Base-by-base conservation (phyloP, 352 stramenopile genomes). In the Phytophthora megakarya region DNA sequence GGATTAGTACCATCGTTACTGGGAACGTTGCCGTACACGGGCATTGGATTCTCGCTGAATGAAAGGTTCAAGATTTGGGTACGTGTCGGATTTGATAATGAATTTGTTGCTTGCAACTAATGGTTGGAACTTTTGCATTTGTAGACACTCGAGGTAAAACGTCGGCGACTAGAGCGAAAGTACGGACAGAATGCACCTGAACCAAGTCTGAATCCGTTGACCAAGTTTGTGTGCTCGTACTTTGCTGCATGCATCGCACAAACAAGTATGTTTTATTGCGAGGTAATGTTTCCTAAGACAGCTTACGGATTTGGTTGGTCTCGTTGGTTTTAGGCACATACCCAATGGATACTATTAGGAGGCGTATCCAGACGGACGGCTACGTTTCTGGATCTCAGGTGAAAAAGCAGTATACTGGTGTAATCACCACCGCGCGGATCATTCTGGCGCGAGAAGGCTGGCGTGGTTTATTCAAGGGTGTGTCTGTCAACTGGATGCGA, bases 401-500 rank as follows among this genome's bases (percentile, higher is more conserved):
- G 3, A 66, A 76, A 70, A 65, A 80, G 18, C 76, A 78, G 52
- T 95, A 95, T 68, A 90, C 80, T 7, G 78, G 83, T 53, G 73
- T 95, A 18, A 40, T 78, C 37, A 79, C 78, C 18, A 93, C 85
- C 15, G 81, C 79, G 4, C 80, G 73, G 10, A 78, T 93, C 46
- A 93, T 95, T 59, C 45, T 93, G 46, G 51, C 72, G 13, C 72
- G 87, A 33, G 87, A 95, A 81, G 85, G 87, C 22, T 91, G 80
- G 80, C 76, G 85, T 42, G 85, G 87, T 1, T 82, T 95, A 22
- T 95, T 93, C 71, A 95, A 95, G 65, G 87, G 87, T 22, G 85
- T 93, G 32, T 91, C 81, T 0, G 84, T 95, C 57, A 95, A 93
- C 49, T 95, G 87, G 87, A 84, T 95, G 73, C 69, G 86, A 50